Percentiles rank a stretch among this genome's conserved stretches.
Conservation (phyloP, 306 rosid species). For the Begonia fuchsioides region DNA sequence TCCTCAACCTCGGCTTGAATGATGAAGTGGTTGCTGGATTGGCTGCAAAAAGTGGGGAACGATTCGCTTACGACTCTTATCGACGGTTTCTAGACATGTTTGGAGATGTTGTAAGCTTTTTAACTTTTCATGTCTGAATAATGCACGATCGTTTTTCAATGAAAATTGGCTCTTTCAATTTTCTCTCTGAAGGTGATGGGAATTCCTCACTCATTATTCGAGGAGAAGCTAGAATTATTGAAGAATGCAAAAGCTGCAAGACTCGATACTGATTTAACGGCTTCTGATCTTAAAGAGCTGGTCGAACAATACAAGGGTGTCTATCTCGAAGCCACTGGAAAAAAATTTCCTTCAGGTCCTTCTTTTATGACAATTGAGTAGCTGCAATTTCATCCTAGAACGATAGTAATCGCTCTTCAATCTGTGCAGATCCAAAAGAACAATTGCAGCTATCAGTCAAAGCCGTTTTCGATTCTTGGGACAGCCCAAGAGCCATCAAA, state of each 20-base stretch:
- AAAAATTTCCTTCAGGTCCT: constrained; percentile 80
- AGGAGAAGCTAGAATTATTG: constrained; percentile 56
- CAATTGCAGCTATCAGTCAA: constrained; percentile 64
- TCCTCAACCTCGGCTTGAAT: constrained; percentile 92
- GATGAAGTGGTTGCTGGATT: constrained; percentile 82
- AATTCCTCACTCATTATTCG: constrained; percentile 78
- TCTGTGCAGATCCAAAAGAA: constrained; percentile 67
- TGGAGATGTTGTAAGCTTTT: constrained; percentile 80
- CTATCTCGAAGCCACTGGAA: constrained; percentile 53
- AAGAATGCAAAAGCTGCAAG: constrained; percentile 43
- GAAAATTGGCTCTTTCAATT: constrained; percentile 5
- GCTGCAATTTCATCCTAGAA: too few relatives aligned
- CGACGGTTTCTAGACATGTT: constrained; percentile 96
- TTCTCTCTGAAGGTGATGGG: constrained; percentile 53
- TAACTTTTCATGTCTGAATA: not conserved
- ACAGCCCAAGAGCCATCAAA: constrained; percentile 84
- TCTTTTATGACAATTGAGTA: not conserved
- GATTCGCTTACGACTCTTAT: constrained; percentile 87
- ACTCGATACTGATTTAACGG: constrained; percentile 57
- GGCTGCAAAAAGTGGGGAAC: constrained; percentile 87
- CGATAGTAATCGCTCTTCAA: too few relatives aligned
- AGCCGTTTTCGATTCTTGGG: constrained; percentile 98
- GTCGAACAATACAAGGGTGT: constrained; percentile 75
- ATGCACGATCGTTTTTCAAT: not conserved
- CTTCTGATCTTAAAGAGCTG: constrained; percentile 63